Evolutionary conservation across 208 protist species (phyloP).

Genomic region (Trypanosoma brucei): DNA sequence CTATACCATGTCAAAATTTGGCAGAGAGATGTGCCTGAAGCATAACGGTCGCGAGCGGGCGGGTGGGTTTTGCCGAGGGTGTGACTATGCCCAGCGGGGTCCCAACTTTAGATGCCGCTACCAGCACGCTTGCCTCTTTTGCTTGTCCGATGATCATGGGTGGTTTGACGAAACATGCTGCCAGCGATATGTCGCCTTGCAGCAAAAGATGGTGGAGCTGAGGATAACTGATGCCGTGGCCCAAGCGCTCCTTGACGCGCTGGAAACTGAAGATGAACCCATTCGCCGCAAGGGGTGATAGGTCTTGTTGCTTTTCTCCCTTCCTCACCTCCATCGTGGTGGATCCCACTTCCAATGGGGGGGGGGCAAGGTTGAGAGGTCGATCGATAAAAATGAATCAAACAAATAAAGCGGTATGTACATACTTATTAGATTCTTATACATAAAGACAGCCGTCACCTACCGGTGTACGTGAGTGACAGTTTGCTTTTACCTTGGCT

Average conservation of each 20-base stretch:
- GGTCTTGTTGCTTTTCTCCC: not conserved
- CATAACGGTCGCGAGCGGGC: slow-evolving; percentile 63
- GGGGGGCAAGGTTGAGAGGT: too few species aligned
- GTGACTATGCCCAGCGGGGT: slow-evolving; percentile 60
- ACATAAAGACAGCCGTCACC: too few species aligned
- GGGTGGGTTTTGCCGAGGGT: slow-evolving; percentile 55
- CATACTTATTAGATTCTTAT: too few species aligned
- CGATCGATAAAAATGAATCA: too few species aligned
- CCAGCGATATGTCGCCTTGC: slow-evolving; percentile 51
- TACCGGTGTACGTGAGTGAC: too few species aligned
- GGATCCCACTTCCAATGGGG: too few species aligned
- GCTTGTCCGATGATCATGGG: slow-evolving; percentile 54
- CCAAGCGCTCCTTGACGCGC: slow-evolving; percentile 50
- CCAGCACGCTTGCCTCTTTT: slow-evolving; percentile 76
- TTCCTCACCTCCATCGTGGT: too few species aligned
- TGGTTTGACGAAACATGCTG: slow-evolving; percentile 77
- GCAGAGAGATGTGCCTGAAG: slow-evolving; percentile 64
- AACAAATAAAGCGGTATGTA: too few species aligned
- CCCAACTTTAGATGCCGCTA: slow-evolving; percentile 66
- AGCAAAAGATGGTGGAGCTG: slow-evolving; percentile 47
- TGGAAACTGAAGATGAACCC: slow-evolving; percentile 32
- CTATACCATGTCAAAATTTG: slow-evolving; percentile 64
- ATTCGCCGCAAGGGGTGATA: not conserved
- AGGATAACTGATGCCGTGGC: slow-evolving; percentile 50
- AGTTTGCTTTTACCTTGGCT: too few species aligned